phyloP scores from a whole-genome alignment of 2,329 filamentous ascomycete species.

The Diaporthe citrichinensis region DNA sequence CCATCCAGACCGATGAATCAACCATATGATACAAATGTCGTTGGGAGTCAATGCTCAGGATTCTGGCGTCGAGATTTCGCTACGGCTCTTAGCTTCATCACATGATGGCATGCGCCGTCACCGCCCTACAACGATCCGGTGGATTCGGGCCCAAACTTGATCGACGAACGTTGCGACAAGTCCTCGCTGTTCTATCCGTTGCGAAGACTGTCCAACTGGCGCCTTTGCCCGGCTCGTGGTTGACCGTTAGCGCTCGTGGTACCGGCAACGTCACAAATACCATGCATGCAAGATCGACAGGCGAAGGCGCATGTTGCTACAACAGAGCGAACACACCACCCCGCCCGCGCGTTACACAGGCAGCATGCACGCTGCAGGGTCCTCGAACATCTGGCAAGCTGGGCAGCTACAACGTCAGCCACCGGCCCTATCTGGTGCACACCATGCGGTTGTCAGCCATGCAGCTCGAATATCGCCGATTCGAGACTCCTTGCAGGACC shows the following conservation, averaged over 20 bases:
- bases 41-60: neutral
- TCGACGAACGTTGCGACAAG: neutral
- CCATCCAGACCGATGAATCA: neutral
- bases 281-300: conserved; percentile 23
- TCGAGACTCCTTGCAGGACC: neutral
- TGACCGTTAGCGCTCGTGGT: neutral
- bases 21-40: neutral
- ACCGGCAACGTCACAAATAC: neutral
- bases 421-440: conserved; percentile 28
- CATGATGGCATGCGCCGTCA: conserved; percentile 3
- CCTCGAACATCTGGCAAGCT: conserved; percentile 35
- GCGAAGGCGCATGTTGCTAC: conserved; percentile 17
- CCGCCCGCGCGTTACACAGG: conserved; percentile 44
- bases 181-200: neutral
- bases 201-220: neutral
- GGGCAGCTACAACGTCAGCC: conserved; percentile 27
- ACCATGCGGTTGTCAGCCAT: neutral
- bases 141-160: neutral
- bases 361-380: conserved; percentile 47
- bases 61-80: neutral
- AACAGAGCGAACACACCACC: conserved; percentile 5
- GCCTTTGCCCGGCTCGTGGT: neutral
- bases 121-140: neutral
- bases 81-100: neutral
- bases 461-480: neutral